phyloP scores from a whole-genome alignment of 2,329 filamentous ascomycete species.

The Orbilia blumenaviensis region DNA sequence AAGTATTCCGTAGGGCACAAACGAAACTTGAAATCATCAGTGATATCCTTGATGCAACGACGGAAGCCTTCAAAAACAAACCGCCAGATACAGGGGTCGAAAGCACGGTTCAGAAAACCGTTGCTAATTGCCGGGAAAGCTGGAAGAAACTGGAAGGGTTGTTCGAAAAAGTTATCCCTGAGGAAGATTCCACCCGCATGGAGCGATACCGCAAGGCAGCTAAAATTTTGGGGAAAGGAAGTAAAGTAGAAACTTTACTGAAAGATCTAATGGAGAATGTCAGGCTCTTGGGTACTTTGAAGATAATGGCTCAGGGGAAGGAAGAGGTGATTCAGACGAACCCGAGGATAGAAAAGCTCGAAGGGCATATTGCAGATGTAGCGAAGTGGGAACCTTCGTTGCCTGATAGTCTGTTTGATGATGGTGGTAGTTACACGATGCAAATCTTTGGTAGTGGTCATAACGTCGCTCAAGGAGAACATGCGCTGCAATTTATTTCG shows the following conservation, averaged over 20 bases:
- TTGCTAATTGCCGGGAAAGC: neutral
- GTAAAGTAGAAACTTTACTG: constrained; percentile 17
- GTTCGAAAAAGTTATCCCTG: constrained; percentile 18
- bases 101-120: neutral
- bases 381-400: constrained; percentile 8
- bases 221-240: constrained; percentile 18
- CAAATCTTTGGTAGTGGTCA: neutral
- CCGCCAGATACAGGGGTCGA: neutral
- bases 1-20: neutral
- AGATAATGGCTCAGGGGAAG: neutral
- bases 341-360: neutral
- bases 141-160: constrained; percentile 6
- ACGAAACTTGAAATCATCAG: constrained; percentile 14
- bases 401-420: neutral
- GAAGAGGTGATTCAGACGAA: neutral
- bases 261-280: constrained; percentile 20
- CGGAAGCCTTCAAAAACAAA: neutral
- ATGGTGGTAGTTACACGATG: neutral
- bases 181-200: neutral
- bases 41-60: constrained; percentile 1
- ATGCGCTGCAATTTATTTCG: neutral
- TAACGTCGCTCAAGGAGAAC: neutral
- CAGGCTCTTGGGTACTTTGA: neutral
- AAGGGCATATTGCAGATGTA: neutral
- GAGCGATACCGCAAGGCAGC: constrained; percentile 19